phyloP scores from a whole-genome alignment of 2,329 filamentous ascomycete species.

The Phaeosphaeriaceae sp. region DNA sequence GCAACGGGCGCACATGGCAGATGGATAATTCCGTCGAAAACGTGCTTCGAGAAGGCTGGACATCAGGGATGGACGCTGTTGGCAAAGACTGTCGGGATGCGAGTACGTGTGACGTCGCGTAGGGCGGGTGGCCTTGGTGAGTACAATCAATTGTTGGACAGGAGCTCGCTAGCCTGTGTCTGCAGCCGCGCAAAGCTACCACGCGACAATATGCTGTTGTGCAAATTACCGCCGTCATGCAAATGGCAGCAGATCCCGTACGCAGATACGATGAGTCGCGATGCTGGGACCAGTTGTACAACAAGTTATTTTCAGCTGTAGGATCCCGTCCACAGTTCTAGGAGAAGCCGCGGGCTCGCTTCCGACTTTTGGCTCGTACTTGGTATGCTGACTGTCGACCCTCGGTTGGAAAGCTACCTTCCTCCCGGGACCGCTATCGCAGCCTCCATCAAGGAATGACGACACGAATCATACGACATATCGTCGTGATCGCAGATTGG shows the following conservation, averaged over 20 bases:
- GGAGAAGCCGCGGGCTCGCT: constrained; percentile 17
- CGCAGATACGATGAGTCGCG: neutral
- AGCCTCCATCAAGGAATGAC: constrained; percentile 20
- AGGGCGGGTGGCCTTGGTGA: constrained; percentile 13
- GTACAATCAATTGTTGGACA: constrained; percentile 7
- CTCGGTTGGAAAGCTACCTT: constrained; percentile 21
- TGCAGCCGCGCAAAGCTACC: constrained; percentile 1
- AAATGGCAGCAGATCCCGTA: neutral
- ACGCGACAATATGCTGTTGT: constrained; percentile 2
- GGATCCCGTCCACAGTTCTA: constrained; percentile 3
- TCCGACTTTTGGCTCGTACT: constrained; percentile 12
- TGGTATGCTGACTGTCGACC: constrained; percentile 11
- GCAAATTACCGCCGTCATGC: constrained; percentile 1
- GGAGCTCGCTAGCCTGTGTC: neutral
- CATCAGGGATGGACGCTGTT: constrained; percentile 26
- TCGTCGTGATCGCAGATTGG: constrained; percentile 7
- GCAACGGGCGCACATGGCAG: constrained; percentile 20
- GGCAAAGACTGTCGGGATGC: neutral
- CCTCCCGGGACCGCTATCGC: constrained; percentile 22
- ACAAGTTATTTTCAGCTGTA: constrained; percentile 17
- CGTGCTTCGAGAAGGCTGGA: constrained; percentile 28
- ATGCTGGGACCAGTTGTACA: constrained; percentile 5
- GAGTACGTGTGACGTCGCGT: constrained; percentile 20
- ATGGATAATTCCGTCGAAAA: constrained; percentile 25
- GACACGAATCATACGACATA: constrained; percentile 20